Evolutionary conservation across 768 basidiomycete genomes (phyloP).

Genomic region (Tricholoma furcatifolium): DNA sequence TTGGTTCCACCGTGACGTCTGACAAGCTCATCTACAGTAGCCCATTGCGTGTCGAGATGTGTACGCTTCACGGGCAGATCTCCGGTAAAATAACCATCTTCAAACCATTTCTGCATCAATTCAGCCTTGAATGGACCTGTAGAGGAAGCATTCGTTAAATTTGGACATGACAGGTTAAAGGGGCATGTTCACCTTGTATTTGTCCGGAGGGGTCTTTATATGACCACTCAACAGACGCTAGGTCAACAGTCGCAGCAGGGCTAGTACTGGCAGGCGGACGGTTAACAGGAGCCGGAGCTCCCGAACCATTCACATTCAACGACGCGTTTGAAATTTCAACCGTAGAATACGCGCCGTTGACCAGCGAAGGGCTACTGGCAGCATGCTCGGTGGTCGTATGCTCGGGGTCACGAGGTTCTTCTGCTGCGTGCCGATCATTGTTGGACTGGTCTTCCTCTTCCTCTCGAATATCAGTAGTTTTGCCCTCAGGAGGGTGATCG

Average conservation of each 20-base stretch:
- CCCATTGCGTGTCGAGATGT: conserved; percentile 68
- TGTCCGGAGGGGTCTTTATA: conserved; percentile 93
- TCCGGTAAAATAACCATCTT: conserved; percentile 83
- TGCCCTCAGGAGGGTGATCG: conserved; percentile 38
- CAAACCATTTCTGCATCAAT: conserved; percentile 93
- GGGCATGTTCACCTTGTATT: conserved; percentile 67
- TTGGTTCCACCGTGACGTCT: conserved; percentile 51
- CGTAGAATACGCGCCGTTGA: conserved; percentile 1
- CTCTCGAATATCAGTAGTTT: conserved; percentile 54
- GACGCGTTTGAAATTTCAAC: conserved; percentile 16
- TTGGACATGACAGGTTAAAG: conserved; percentile 6
- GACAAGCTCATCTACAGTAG: conserved; percentile 57
- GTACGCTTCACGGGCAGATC: conserved; percentile 84
- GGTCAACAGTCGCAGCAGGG: conserved; percentile 50
- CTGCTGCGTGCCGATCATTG: conserved; percentile 3
- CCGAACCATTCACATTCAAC: conserved; percentile 14
- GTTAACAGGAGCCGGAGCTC: conserved; percentile 13
- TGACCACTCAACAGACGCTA: conserved; percentile 76
- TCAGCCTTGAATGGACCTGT: conserved; percentile 87
- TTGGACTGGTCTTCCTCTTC: conserved; percentile 44
- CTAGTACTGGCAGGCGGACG: conserved; percentile 15
- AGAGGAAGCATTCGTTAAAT: conserved; percentile 4
- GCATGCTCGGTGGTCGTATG: neutral
- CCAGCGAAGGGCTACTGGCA: neutral
- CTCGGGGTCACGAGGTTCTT: neutral